phyloP scores from a whole-genome alignment of 1,284 basidiomycete genomes.

The Peniophora sp. region DNA sequence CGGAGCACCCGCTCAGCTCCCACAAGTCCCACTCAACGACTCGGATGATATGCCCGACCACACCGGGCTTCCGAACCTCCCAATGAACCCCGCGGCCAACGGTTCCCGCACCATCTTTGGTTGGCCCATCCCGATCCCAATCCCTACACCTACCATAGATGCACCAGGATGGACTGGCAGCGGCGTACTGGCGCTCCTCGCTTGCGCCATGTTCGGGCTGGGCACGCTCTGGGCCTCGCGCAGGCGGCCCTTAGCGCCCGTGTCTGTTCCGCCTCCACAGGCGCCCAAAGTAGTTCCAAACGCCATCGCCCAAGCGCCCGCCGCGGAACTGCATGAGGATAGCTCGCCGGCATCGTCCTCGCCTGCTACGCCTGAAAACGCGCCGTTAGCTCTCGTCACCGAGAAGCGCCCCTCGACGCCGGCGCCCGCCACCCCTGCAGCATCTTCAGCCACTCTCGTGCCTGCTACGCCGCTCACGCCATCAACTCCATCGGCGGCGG shows the following conservation, averaged over 20 bases:
- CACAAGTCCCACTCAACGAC: neutral
- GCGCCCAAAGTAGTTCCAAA: neutral
- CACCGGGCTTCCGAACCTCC: too few species aligned
- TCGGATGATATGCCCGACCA: neutral
- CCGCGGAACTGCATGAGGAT: neutral
- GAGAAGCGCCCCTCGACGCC: neutral
- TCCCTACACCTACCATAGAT: neutral
- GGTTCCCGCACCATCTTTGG: neutral
- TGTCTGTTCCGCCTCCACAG: neutral
- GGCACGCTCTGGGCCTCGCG: neutral
- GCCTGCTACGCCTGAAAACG: neutral
- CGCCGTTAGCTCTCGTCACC: neutral
- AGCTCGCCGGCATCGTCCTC: neutral
- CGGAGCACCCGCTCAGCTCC: conserved; percentile 17
- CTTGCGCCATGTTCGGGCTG: neutral
- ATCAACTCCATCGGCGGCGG: conserved; percentile 4
- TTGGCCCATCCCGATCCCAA: too few species aligned
- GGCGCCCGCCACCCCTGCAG: neutral
- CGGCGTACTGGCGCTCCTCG: neutral
- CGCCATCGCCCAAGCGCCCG: neutral
- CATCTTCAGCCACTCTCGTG: neutral
- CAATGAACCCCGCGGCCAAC: too few species aligned
- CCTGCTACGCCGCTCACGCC: neutral
- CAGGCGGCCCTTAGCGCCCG: neutral
- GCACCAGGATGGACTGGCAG: neutral